These are phyloP conservation scores for Aspergillus amoenus DNA, from an alignment of 2,329 filamentous ascomycete species.

Conservation along the genomic window DNA sequence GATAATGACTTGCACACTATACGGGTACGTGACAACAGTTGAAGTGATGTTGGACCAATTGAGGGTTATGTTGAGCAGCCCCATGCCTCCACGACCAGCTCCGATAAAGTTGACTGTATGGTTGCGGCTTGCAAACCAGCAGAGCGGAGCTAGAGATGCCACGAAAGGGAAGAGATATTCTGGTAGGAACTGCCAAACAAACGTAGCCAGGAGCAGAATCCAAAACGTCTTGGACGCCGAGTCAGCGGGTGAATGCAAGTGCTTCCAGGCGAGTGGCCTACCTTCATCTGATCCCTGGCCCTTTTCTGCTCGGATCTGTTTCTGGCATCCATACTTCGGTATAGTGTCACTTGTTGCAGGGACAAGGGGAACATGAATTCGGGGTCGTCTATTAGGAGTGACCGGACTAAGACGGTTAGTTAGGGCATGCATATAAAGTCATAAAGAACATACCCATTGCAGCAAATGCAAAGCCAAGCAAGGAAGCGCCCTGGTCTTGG, in stretches of 20 bases:
- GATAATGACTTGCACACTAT: conserved; percentile 51
- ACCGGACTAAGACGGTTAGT: conserved; percentile 39
- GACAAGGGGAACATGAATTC: conserved; percentile 56
- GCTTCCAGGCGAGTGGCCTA: conserved; percentile 21
- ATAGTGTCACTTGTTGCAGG: conserved; percentile 58
- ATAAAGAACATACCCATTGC: not conserved
- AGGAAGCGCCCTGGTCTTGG: not conserved
- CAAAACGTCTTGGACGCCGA: conserved; percentile 45
- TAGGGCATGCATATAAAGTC: too few species aligned
- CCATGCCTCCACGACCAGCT: conserved; percentile 62
- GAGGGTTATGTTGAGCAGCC: conserved; percentile 58
- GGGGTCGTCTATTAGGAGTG: conserved; percentile 60
- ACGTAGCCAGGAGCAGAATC: conserved; percentile 51
- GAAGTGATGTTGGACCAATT: conserved; percentile 63
- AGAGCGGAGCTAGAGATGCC: conserved; percentile 60
- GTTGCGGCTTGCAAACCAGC: conserved; percentile 63
- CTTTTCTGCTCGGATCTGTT: conserved; percentile 48
- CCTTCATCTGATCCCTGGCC: conserved; percentile 54
- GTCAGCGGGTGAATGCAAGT: not conserved
- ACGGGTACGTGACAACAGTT: conserved; percentile 14
- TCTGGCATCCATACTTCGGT: conserved; percentile 53
- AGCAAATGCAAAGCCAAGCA: not conserved
- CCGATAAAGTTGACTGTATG: conserved; percentile 60
- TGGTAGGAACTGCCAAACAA: conserved; percentile 62
- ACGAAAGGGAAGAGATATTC: conserved; percentile 62